Percentiles rank a stretch among this genome's conserved stretches.
Evolutionary conservation across 495 filamentous ascomycete genomes (phyloP).

Genomic region (Cercophora sp.): DNA sequence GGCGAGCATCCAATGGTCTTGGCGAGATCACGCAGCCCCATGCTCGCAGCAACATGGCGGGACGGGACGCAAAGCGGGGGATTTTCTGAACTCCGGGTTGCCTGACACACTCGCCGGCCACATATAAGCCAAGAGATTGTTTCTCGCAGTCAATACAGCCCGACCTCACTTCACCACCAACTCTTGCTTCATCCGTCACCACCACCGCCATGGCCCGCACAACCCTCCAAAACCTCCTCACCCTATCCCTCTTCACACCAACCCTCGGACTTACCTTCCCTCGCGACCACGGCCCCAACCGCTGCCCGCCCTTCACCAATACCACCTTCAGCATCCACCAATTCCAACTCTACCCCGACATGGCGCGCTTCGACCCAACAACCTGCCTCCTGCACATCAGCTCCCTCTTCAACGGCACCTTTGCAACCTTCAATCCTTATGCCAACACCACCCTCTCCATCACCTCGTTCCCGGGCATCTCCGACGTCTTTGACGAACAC

Average conservation of each 20-base stretch:
- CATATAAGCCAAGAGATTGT: too few species aligned
- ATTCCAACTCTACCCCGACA: constrained; percentile 31
- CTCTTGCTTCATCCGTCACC: neutral
- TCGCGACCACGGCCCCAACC: too few species aligned
- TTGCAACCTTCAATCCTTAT: constrained; percentile 28
- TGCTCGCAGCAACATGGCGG: neutral
- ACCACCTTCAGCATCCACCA: constrained; percentile 24
- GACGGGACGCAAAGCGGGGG: neutral
- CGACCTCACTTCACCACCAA: neutral
- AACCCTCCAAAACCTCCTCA: neutral
- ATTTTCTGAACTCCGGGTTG: neutral
- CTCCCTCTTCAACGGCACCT: constrained; percentile 14
- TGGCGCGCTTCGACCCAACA: constrained; percentile 25
- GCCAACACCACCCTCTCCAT: constrained; percentile 17
- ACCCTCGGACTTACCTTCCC: neutral
- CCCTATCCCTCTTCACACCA: neutral
- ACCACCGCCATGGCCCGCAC: neutral
- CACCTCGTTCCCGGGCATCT: constrained; percentile 24
- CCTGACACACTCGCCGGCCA: too few species aligned
- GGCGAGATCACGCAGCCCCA: neutral
- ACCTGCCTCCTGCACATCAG: constrained; percentile 23
- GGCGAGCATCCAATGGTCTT: neutral
- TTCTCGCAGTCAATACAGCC: neutral
- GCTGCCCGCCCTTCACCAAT: constrained; percentile 11
- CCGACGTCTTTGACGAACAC: constrained; percentile 21